Evolutionary conservation across 805 yeast genomes (phyloP).

Genomic region (Yamadazyma nakazawae): DNA sequence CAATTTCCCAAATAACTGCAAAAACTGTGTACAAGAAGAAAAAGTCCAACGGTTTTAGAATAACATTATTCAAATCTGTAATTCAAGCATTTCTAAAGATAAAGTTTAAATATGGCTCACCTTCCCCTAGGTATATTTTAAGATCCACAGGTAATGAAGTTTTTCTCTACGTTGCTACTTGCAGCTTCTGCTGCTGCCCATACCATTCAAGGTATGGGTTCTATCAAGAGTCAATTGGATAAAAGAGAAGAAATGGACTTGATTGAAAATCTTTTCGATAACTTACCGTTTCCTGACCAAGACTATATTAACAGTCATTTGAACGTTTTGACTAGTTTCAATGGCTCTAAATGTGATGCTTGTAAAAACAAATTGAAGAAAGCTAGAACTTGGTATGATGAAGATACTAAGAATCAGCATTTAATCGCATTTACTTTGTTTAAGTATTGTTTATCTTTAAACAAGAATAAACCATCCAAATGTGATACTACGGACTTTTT

Average conservation of each 20-base stretch:
- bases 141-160: not conserved
- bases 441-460: slow-evolving; percentile 29
- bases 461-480: slow-evolving; percentile 26
- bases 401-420: slow-evolving; percentile 31
- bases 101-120: too few relatives aligned
- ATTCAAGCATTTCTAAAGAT: too few relatives aligned
- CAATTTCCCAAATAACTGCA: too few relatives aligned
- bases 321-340: slow-evolving; percentile 23
- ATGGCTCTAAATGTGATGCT: slow-evolving; percentile 32
- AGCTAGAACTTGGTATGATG: slow-evolving; percentile 23
- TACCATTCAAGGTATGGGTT: slow-evolving; percentile 11
- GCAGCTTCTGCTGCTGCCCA: slow-evolving; percentile 7
- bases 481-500: slow-evolving; percentile 38
- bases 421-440: slow-evolving; percentile 33
- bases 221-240: slow-evolving; percentile 12
- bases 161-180: not conserved
- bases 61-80: too few relatives aligned
- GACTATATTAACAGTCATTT: slow-evolving; percentile 30
- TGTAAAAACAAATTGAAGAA: slow-evolving; percentile 35
- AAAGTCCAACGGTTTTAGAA: too few relatives aligned
- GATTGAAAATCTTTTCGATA: slow-evolving; percentile 24
- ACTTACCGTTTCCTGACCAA: slow-evolving; percentile 22
- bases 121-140: not conserved
- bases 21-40: too few relatives aligned
- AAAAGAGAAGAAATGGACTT: slow-evolving; percentile 17